Conservation (phyloP, 73 alveolate genomes). For the Paramecium sonneborni region DNA sequence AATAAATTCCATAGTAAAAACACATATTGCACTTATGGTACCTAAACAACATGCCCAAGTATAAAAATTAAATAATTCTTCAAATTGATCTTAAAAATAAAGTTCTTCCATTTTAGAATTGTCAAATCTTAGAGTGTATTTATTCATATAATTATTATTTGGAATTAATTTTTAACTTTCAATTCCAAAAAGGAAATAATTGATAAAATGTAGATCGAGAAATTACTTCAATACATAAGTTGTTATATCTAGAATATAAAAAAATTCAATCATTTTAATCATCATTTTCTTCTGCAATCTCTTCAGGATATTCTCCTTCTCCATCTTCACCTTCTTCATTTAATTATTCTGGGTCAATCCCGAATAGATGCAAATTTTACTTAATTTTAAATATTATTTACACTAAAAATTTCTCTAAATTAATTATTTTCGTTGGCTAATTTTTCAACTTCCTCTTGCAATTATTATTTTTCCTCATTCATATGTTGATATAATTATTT, state of each 20-base stretch:
- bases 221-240: background rate
- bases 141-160: background rate
- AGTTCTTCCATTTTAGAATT: background rate
- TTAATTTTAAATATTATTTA: background rate
- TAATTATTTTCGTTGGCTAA: conserved; percentile 2
- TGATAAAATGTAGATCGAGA: background rate
- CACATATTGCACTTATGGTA: background rate
- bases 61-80: conserved; percentile 10
- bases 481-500: conserved; percentile 17
- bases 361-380: background rate
- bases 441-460: conserved; percentile 12
- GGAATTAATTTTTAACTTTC: background rate
- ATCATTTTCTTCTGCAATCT: background rate
- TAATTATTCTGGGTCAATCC: background rate
- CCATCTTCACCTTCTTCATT: conserved; percentile 6
- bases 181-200: background rate
- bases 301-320: background rate
- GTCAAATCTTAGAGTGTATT: background rate
- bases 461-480: background rate
- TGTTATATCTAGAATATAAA: background rate
- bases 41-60: background rate
- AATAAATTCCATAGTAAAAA: background rate
- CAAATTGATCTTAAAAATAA: background rate
- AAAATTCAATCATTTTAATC: background rate
- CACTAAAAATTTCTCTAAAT: conserved; percentile 24